Evolutionary conservation across 331 rosid species (phyloP), one percentile per base, ranked within the genome.

Genomic region (Saraca asoca): DNA sequence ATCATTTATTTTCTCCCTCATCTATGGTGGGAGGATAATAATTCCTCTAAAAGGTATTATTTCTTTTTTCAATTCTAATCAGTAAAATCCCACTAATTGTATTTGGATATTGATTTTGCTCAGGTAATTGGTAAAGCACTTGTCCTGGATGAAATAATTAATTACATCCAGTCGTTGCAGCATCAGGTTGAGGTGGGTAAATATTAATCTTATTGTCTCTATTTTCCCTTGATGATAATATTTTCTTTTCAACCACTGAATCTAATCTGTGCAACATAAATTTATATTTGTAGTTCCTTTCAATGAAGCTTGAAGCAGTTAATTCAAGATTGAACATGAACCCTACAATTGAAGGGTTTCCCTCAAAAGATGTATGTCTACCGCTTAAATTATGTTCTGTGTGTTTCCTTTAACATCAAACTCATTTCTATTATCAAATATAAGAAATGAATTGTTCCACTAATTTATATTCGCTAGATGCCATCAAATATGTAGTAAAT

Each of bases 61-160:
- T 12, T 1, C 7, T 13, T 12, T 12, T 6, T 13, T 12, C 31
- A 1, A 24, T 24, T 1, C 31, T 24, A 1, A 3, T 24, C 31
- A 24, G 31, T 24, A 24, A 24, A 1, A 24, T 4, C 18, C 51
- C 2, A 46, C 12, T 46, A 46, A 13, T 5, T 13, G 7, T 46
- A 46, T 52, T 16, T 8, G 33, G 31, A 5, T 34, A 13, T 66
- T 62, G 37, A 49, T 61, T 12, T 42, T 68, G 53, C 54, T 48
- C 52, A 94, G 99, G 92, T 90, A 51, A 90, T 90, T 73, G 99
- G 99, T 68, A 90, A 94, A 79, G 96, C 99, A 51, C 85, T 87
- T 15, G 92, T 94, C 45, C 85, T 94, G 33, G 97, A 94, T 49
- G 99, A 94, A 86, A 94, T 94, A 56, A 94, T 94, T 58, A 94